phyloP scores from a whole-genome alignment of 2,329 filamentous ascomycete genomes.

The Pestalotiopsis sp. region DNA sequence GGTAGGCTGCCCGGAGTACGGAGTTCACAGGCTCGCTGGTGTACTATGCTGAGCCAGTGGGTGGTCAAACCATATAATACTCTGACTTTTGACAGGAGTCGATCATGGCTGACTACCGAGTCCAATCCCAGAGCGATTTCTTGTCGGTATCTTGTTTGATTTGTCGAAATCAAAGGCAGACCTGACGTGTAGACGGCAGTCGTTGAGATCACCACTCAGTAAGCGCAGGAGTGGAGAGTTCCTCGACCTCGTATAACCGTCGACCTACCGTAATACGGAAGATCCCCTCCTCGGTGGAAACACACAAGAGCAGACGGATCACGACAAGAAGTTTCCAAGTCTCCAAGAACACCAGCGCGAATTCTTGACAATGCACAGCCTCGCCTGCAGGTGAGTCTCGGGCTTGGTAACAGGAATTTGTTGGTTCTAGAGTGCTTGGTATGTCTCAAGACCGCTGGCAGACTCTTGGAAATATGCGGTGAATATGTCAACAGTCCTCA shows the following conservation, averaged over 20 bases:
- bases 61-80: not conserved
- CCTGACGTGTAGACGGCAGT: not conserved
- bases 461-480: not conserved
- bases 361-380: not conserved
- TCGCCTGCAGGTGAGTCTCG: conserved; percentile 5
- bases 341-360: not conserved
- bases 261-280: not conserved
- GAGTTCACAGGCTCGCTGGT: not conserved
- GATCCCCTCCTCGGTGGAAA: not conserved
- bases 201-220: not conserved
- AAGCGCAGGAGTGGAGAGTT: not conserved
- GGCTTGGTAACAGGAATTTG: not conserved
- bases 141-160: not conserved
- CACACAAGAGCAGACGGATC: not conserved
- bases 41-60: not conserved
- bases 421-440: not conserved
- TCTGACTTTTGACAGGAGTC: not conserved
- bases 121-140: not conserved
- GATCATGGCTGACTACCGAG: not conserved
- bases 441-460: not conserved
- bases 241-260: not conserved
- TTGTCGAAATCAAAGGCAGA: not conserved
- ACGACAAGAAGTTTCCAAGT: conserved; percentile 3
- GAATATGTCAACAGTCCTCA: not conserved
- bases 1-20: too few relatives aligned